Base-by-base conservation (phyloP, 352 stramenopile species). In the Phytophthora pini region DNA sequence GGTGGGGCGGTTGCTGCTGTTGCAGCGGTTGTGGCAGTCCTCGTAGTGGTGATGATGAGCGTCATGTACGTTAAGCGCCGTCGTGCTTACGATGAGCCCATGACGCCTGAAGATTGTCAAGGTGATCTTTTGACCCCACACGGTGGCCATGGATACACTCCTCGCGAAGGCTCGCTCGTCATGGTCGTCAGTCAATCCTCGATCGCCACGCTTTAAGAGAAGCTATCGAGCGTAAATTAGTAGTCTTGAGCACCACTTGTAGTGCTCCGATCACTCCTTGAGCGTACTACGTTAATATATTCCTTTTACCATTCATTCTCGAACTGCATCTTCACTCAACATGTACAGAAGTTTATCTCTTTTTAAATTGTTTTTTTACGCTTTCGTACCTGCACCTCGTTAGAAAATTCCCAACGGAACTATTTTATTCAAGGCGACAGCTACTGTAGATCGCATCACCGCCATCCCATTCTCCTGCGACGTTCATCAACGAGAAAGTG, bases 121-220 rank as follows among this genome's bases (percentile, higher is more conserved):
- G 34, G 58, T 6, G 59, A 60, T 40, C 34, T 70, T 5, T 31
- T 65, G 39, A 73, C 58, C 41, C 57, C 69, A 0, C 48, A 65
- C 20, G 49, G 47, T 39, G 52, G 52, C 8, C 47, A 29, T 53
- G 63, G 53, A 40, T 66, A 60, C 41, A 80, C 68, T 26, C 68
- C 72, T 4, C 61, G 54, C 17, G 51, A 76, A 29, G 63, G 59
- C 36, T 74, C 65, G 13, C 56, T 80, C 13, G 72, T 80, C 15
- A 54, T 65, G 60, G 72, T 77, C 11, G 56, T 70, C 49, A 80
- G 72, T 57, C 65, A 74, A 20, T 67, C 68, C 27, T 70, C 70
- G 43, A 75, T 77, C 54, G 68, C 68, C 53, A 77, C 72, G 44
- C 58, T 80, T 38, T 75, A 64, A 41, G 38, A 27, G 17, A 43